Conservation (phyloP, 2,329 filamentous ascomycete genomes). For the Geoglossum cookeanum region DNA sequence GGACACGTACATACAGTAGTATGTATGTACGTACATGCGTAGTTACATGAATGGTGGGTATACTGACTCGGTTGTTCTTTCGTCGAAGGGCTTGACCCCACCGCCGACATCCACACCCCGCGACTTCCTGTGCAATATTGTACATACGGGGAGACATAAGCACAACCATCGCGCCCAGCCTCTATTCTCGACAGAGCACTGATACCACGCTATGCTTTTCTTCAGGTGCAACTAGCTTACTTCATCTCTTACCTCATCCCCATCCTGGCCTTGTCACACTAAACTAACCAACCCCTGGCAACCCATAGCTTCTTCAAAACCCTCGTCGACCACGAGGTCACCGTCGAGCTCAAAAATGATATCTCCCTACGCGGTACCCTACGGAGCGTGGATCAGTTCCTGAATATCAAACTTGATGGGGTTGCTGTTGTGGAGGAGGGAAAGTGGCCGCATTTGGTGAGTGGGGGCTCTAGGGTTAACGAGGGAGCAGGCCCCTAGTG, state of each 20-base stretch:
- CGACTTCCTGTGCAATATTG: too few relatives aligned
- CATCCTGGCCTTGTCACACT: background rate
- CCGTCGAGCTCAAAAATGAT: conserved; percentile 98
- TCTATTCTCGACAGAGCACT: too few relatives aligned
- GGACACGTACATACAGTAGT: too few relatives aligned
- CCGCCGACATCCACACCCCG: too few relatives aligned
- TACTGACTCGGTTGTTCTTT: too few relatives aligned
- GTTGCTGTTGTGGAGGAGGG: conserved; percentile 83
- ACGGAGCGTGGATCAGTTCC: conserved; percentile 95
- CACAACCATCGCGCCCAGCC: too few relatives aligned
- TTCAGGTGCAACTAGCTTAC: conserved; percentile 16
- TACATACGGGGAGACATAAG: too few relatives aligned
- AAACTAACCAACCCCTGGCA: background rate
- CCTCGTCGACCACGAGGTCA: conserved; percentile 90
- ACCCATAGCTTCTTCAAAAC: conserved; percentile 76
- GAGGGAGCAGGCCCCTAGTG: too few relatives aligned
- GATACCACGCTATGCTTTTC: conserved; percentile 18
- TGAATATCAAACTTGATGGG: conserved; percentile 97
- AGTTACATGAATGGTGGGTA: too few relatives aligned
- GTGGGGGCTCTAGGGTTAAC: conserved; percentile 10
- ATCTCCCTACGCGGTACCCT: conserved; percentile 89
- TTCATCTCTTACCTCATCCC: background rate
- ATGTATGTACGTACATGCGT: too few relatives aligned
- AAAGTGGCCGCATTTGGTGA: conserved; percentile 81
- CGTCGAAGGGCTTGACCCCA: too few relatives aligned